A percentile compares a stretch with the other conserved stretches of the same genome.
phyloP scores from a whole-genome alignment of 768 basidiomycete genomes.

The Tricholoma flavovirens region DNA sequence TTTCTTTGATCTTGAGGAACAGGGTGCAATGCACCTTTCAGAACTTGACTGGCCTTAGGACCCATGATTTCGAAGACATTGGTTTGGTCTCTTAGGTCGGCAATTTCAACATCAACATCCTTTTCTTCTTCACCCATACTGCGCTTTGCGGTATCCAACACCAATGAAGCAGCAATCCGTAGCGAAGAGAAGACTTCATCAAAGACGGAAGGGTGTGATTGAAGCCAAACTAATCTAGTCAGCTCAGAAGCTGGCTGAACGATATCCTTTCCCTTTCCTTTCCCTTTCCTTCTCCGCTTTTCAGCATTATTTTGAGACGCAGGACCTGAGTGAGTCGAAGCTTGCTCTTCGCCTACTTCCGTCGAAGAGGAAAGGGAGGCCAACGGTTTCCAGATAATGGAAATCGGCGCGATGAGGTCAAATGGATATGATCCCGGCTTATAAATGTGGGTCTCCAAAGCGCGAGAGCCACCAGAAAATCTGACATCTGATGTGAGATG shows the following conservation, averaged over 20 bases:
- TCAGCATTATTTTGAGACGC: conserved; percentile 4
- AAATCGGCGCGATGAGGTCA: conserved; percentile 62
- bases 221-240: conserved; percentile 61
- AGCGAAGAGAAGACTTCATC: conserved; percentile 50
- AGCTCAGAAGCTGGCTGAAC: conserved; percentile 9
- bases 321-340: background rate
- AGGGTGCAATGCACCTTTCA: conserved; percentile 57
- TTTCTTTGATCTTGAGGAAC: conserved; percentile 40
- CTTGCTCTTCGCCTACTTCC: background rate
- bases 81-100: conserved; percentile 64
- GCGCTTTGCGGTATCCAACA: conserved; percentile 33
- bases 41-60: conserved; percentile 70
- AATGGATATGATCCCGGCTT: conserved; percentile 58
- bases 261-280: conserved; percentile 30
- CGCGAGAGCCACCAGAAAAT: conserved; percentile 59
- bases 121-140: conserved; percentile 15
- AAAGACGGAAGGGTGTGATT: conserved; percentile 72
- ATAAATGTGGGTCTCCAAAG: conserved; percentile 65
- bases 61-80: conserved; percentile 90
- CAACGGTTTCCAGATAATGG: conserved; percentile 66
- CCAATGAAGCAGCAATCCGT: conserved; percentile 42
- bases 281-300: conserved; percentile 19
- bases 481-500: conserved; percentile 29
- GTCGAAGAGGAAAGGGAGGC: background rate
- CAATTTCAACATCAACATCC: conserved; percentile 51